Evolutionary conservation across 805 yeast species (phyloP), one percentile per base, ranked within the genome.

Genomic region (Cyberlindnera galapagoensis): DNA sequence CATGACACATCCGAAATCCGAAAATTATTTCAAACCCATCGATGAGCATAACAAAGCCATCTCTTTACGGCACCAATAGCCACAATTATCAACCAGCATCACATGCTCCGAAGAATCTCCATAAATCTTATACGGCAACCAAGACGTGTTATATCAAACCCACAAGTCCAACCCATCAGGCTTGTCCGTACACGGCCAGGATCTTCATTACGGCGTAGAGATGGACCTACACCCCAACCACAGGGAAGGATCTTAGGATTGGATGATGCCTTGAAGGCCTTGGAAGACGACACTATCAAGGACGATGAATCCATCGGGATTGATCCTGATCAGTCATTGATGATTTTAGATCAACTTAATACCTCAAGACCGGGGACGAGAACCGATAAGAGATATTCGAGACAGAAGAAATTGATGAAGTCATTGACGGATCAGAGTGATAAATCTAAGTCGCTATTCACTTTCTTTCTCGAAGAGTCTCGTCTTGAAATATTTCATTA

Each of bases 341-440:
- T 46, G 4, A 28, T 46, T 1, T 15, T 48, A 11, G 50, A 48
- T 11, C 38, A 37, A 24, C 18, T 47, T 28, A 47, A 47, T 35
- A 26, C 30, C 6, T 29, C 49, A 2, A 36, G 41, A 7, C 51
- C 51, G 1, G 49, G 47, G 1, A 41, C 46, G 7, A 31, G 25
- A 22, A 48, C 45, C 4, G 51, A 48, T 30, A 27, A 31, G 21
- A 23, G 51, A n/a, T 48, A 37, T 24, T 25, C 21, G 26, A 30
- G 28, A 20, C 48, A 43, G 26, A 35, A 33, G 23, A 21, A 27
- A 13, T 11, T 22, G 11, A 12, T 46, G 30, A 28, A 18, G 23
- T 28, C 10, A 3, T 21, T 40, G 9, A 14, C 22, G 1, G 13
- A 35, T 7, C 43, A 42, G 8, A 23, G 33, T 10, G 44, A 38